These are phyloP conservation scores for Botrytis medusae DNA, from an alignment of 2,329 filamentous ascomycete species.

Conservation along the genomic window DNA sequence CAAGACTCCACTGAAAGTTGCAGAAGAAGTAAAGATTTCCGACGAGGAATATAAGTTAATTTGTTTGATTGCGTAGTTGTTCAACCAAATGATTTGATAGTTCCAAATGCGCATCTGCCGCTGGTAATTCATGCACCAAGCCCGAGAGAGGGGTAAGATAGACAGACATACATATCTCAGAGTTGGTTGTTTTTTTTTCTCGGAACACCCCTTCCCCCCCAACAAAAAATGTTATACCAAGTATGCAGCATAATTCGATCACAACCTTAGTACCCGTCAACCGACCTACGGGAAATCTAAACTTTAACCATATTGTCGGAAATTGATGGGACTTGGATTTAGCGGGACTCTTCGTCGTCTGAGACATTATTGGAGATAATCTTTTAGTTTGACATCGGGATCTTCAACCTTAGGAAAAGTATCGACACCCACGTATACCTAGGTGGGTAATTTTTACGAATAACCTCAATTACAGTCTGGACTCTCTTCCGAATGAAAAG, in stretches of 20 bases:
- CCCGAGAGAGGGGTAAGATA: not conserved
- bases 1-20: not conserved
- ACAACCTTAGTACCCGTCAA: constrained; percentile 7
- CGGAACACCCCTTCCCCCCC: not conserved
- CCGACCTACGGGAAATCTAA: constrained; percentile 18
- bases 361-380: not conserved
- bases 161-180: not conserved
- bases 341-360: not conserved
- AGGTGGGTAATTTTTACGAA: not conserved
- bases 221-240: not conserved
- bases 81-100: not conserved
- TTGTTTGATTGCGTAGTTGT: not conserved
- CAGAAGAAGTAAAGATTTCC: constrained; percentile 19
- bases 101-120: constrained; percentile 15
- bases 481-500: not conserved
- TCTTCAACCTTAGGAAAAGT: not conserved
- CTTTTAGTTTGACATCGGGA: not conserved
- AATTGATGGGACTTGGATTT: constrained; percentile 10
- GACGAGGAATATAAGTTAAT: not conserved
- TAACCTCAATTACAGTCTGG: not conserved
- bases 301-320: constrained; percentile 23
- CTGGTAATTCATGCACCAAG: constrained; percentile 5
- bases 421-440: not conserved
- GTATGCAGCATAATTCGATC: not conserved
- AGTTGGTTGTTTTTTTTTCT: not conserved